Base-by-base conservation (phyloP, 805 yeast species). In the Candida awuae region DNA sequence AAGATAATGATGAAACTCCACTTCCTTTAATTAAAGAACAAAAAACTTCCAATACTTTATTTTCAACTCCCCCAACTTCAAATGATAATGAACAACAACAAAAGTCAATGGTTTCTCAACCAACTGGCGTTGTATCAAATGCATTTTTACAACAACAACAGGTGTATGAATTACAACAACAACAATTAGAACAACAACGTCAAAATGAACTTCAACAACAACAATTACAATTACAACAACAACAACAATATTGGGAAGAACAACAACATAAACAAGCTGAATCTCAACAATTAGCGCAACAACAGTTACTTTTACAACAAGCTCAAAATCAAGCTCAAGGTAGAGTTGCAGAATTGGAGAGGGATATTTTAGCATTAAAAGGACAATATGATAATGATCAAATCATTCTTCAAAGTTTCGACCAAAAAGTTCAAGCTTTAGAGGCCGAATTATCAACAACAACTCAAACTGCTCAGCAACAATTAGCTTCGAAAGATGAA, bases 301-400 rank as follows among this genome's bases (percentile, higher is more conserved):
- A 82, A 48, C 85, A 80, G 42, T 65, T 76, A 35, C 52, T 76
- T 44, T 74, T 77, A 40, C 77, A 75, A 36, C 92, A 84, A 56
- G 63, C 75, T 44, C 83, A 82, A 38, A 73, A 73, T 39, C 88
- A 83, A 50, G 78, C 81, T 8, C 84, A 82, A 53, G 86, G 87
- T 21, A 70, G 84, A 45, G 84, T 78, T 23, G 77, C 88, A 0
- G 88, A 84, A 47, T 66, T 84, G 39, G 95, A 87, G 56, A 80
- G 85, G 49, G 95, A 87, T 55, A 59, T 88, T 35, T 64, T 84
- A 28, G 73, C 78, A 46, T 66, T 86, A 47, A 74, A 79, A 48
- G 84, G 80, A 27, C 95, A 86, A 53, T 84, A 82, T 53, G 94
- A 87, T 48, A 83, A 78, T 49, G 94, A 85, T 56, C 95, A 85